These are phyloP conservation scores for Phytophthora hybrid DNA, from an alignment of 352 stramenopile genomes.

Conservation along the genomic window DNA sequence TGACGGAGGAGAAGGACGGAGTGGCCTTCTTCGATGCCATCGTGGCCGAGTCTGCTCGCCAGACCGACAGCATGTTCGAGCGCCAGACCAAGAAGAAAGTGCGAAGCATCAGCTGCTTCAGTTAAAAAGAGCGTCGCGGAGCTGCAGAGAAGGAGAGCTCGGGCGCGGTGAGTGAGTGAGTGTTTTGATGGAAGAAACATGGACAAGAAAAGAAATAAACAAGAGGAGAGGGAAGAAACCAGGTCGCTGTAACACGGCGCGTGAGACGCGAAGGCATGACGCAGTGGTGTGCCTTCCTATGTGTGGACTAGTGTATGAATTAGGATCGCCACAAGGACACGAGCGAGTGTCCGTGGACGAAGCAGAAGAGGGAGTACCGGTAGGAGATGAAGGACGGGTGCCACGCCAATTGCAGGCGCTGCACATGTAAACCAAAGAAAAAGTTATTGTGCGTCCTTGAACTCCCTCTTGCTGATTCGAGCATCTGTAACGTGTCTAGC, in stretches of 20 bases:
- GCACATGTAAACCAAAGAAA: conserved; percentile 41
- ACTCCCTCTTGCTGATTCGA: conserved; percentile 6
- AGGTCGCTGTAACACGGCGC: conserved; percentile 6
- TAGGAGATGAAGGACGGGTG: conserved; percentile 19
- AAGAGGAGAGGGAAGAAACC: conserved; percentile 35
- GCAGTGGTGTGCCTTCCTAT: conserved; percentile 20
- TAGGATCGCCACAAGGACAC: conserved; percentile 26
- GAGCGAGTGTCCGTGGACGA: conserved; percentile 21
- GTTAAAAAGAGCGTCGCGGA: conserved; percentile 39
- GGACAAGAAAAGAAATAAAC: conserved; percentile 49
- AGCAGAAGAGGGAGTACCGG: conserved; percentile 13
- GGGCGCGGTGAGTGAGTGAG: conserved; percentile 42
- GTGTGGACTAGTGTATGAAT: conserved; percentile 44
- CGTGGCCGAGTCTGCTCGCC: conserved; percentile 55
- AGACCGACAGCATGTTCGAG: conserved; percentile 58
- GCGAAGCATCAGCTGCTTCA: conserved; percentile 90
- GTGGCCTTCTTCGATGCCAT: conserved; percentile 60
- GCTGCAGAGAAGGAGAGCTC: conserved; percentile 9
- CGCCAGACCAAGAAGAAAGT: conserved; percentile 87
- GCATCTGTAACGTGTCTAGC: conserved; percentile 8
- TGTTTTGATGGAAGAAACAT: conserved; percentile 71
- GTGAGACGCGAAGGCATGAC: conserved; percentile 21
- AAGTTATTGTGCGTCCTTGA: conserved; percentile 34
- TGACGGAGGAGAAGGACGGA: conserved; percentile 49
- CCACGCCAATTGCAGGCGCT: conserved; percentile 24